Base-by-base conservation (phyloP, 2,329 filamentous ascomycete species). In the Stagonosporopsis cucurbitacearum region DNA sequence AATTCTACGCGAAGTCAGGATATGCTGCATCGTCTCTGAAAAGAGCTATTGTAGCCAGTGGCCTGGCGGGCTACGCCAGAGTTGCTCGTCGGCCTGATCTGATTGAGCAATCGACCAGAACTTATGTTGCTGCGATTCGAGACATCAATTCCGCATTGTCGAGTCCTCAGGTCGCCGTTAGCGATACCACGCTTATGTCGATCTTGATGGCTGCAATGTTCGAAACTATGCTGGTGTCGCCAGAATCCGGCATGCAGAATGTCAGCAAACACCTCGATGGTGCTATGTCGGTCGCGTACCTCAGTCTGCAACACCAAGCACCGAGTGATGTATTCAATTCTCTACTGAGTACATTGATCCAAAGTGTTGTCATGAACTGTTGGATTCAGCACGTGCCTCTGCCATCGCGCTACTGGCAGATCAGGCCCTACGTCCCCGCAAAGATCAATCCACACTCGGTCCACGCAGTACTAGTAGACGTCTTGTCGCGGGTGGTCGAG, bases 151-250 rank as follows among this genome's bases (percentile, higher is more conserved):
- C 39, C 2, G 56, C 64, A 19, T 43, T 72, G 28, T 60, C 59
- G 2, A 52, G 45, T 17, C 48, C 63, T 0, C 58, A 54, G 6
- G 39, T 36, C 11, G 64, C 54, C 7, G 36, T 48, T 12, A 46
- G 53, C 22, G 69, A 71, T 25, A 54, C 66, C 4, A 68, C 63
- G 7, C 57, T 72, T 2, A 56, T 67, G 32, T 61, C 67, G 2
- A 65, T 71, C 6, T 55, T 71, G 43, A 52, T 70, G 39, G 58
- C 67, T 2, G 61, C 66, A 9, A 68, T 71, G 59, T 71, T 68
- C 50, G 68, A 72, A 48, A 58, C 67, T 11, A 48, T 72, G 43
- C 56, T 67, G 23, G 49, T 62, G 9, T 64, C 66, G 15, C 50
- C 51, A 9, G 41, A 44, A 0, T 50, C 45, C 23, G 64, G 63